Evolutionary conservation across 2,329 filamentous ascomycete species (phyloP).

Genomic region (Pseudogymnoascus pannorum): DNA sequence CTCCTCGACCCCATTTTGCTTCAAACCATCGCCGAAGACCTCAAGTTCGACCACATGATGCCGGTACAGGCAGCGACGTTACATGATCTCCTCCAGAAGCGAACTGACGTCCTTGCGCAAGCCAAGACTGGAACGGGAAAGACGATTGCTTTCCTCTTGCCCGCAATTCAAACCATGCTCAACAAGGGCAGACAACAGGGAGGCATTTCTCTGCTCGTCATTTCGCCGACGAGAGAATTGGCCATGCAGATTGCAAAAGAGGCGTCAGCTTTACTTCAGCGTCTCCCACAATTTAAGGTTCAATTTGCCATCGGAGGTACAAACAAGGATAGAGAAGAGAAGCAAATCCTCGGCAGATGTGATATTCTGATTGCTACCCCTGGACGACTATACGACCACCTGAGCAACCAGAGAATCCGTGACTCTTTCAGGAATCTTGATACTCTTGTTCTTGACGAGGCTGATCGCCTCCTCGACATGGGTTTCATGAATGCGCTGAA

Average conservation of each 20-base stretch:
- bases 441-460: constrained; percentile 92
- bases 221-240: constrained; percentile 75
- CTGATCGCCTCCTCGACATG: constrained; percentile 97
- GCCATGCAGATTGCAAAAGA: constrained; percentile 76
- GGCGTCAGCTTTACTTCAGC: constrained; percentile 41
- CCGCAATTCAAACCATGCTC: constrained; percentile 66
- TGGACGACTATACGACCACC: constrained; percentile 71
- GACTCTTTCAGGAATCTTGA: constrained; percentile 54
- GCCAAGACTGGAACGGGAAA: constrained; percentile 97
- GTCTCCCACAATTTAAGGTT: constrained; percentile 37
- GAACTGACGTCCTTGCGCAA: constrained; percentile 70
- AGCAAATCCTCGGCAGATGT: constrained; percentile 58
- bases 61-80: constrained; percentile 85
- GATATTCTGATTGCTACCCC: constrained; percentile 88
- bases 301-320: constrained; percentile 89
- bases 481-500: constrained; percentile 64
- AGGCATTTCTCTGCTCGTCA: constrained; percentile 62
- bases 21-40: constrained; percentile 57
- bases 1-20: constrained; percentile 41
- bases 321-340: constrained; percentile 62
- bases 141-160: constrained; percentile 86
- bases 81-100: constrained; percentile 62
- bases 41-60: constrained; percentile 82
- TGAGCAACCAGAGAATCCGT: constrained; percentile 48
- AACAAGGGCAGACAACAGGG: constrained; percentile 33